Evolutionary conservation across 805 yeast species (phyloP).

Genomic region (Wickerhamomyces canadensis): DNA sequence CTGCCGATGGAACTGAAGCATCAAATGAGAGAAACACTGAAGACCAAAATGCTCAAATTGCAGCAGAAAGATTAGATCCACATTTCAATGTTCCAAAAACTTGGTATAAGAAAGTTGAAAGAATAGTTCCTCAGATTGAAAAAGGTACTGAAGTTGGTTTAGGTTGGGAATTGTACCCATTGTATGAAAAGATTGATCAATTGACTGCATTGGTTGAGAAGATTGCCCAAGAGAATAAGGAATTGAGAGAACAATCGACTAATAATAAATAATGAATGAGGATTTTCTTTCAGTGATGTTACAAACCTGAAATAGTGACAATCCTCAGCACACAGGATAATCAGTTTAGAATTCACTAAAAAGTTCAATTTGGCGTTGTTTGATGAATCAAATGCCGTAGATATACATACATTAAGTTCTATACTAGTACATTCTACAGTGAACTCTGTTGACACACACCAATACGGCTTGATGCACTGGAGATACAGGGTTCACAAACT

Average conservation of each 20-base stretch:
- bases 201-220: constrained; percentile 19
- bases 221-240: constrained; percentile 16
- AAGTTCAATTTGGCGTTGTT: no score
- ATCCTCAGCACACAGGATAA: no score
- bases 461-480: no score
- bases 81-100: constrained; percentile 49
- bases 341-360: no score
- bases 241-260: constrained; percentile 10
- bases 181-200: constrained; percentile 45
- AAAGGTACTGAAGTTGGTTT: constrained; percentile 50
- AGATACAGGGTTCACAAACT: no score
- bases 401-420: no score
- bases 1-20: constrained; percentile 20
- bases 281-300: no score
- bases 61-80: constrained; percentile 67
- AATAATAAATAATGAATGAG: constrained; percentile 1
- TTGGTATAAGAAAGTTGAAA: constrained; percentile 48
- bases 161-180: constrained; percentile 57
- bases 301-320: no score
- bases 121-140: constrained; percentile 53
- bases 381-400: no score
- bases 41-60: constrained; percentile 43
- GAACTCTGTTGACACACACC: no score
- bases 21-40: constrained; percentile 29
- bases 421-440: no score